Percentiles rank a stretch among this genome's conserved stretches.
phyloP scores from a whole-genome alignment of 2,329 filamentous ascomycete genomes.

The Hypoxylon sp. region DNA sequence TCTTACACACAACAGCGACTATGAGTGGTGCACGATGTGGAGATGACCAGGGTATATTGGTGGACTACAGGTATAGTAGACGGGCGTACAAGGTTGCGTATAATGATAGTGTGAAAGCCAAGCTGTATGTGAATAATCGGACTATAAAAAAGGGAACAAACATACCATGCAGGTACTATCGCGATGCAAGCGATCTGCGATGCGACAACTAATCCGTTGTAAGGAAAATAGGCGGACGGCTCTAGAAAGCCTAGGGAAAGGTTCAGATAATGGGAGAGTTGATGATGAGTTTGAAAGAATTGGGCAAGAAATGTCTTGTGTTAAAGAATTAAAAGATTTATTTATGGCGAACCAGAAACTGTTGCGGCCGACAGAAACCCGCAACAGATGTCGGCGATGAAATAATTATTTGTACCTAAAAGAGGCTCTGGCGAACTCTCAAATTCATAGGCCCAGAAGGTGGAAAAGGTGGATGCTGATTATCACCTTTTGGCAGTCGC shows the following conservation, averaged over 20 bases:
- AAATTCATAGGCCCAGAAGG: slow-evolving; percentile 23
- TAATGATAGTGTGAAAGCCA: slow-evolving; percentile 15
- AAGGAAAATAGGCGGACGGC: slow-evolving; percentile 14
- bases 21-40: slow-evolving; percentile 1
- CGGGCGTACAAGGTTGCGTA: slow-evolving; percentile 18
- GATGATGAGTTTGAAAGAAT: neutral
- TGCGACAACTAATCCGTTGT: slow-evolving; percentile 18
- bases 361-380: neutral
- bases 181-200: slow-evolving; percentile 39
- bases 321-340: slow-evolving; percentile 4
- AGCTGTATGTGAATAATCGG: slow-evolving; percentile 17
- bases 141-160: slow-evolving; percentile 17
- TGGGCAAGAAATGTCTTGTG: slow-evolving; percentile 6
- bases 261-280: neutral
- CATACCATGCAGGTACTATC: slow-evolving; percentile 41
- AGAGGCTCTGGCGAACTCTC: slow-evolving; percentile 21
- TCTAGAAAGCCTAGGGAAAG: neutral
- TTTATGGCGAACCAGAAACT: neutral
- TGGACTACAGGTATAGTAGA: neutral
- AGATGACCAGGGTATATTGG: slow-evolving; percentile 9
- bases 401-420: slow-evolving; percentile 31
- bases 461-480: slow-evolving; percentile 30
- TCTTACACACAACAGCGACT: slow-evolving; percentile 12
- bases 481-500: slow-evolving; percentile 16
- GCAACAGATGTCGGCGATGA: slow-evolving; percentile 4